phyloP scores from a whole-genome alignment of 1,284 basidiomycete species.

The Ustanciosporium gigantosporum region DNA sequence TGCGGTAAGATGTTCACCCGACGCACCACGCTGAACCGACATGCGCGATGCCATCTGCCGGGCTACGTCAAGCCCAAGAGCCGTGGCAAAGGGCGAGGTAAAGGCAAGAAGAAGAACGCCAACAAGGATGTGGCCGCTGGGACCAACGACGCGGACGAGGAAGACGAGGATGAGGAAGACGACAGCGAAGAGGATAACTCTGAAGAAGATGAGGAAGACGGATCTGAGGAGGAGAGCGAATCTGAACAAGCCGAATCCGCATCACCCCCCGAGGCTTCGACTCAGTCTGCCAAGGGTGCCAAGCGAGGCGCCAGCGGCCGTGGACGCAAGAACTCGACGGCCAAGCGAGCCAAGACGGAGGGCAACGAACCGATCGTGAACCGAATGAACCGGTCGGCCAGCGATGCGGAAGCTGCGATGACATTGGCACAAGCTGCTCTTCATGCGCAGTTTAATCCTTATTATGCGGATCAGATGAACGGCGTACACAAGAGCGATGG shows the following conservation, averaged over 20 bases:
- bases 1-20: slow-evolving; percentile 60
- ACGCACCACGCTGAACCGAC: slow-evolving; percentile 60
- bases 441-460: slow-evolving; percentile 42
- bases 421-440: slow-evolving; percentile 47
- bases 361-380: slow-evolving; percentile 22
- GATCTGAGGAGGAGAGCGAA: slow-evolving; percentile 10
- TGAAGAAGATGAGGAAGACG: slow-evolving; percentile 32
- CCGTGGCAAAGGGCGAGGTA: slow-evolving; percentile 38
- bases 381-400: slow-evolving; percentile 42
- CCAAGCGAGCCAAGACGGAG: slow-evolving; percentile 37
- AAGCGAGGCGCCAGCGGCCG: slow-evolving; percentile 30
- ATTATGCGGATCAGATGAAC: slow-evolving; percentile 30
- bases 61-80: slow-evolving; percentile 49
- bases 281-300: slow-evolving; percentile 25
- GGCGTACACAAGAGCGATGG: slow-evolving; percentile 5
- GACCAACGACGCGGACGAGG: slow-evolving; percentile 5
- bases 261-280: slow-evolving; percentile 24
- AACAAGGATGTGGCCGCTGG: neutral
- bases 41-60: slow-evolving; percentile 53
- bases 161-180: slow-evolving; percentile 34
- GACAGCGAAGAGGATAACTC: slow-evolving; percentile 49
- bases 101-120: slow-evolving; percentile 37
- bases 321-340: slow-evolving; percentile 27
- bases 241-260: slow-evolving; percentile 24
- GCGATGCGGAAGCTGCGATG: slow-evolving; percentile 51